Base-by-base conservation (phyloP, 2,329 filamentous ascomycete species). In the Cryphonectria naterciae region DNA sequence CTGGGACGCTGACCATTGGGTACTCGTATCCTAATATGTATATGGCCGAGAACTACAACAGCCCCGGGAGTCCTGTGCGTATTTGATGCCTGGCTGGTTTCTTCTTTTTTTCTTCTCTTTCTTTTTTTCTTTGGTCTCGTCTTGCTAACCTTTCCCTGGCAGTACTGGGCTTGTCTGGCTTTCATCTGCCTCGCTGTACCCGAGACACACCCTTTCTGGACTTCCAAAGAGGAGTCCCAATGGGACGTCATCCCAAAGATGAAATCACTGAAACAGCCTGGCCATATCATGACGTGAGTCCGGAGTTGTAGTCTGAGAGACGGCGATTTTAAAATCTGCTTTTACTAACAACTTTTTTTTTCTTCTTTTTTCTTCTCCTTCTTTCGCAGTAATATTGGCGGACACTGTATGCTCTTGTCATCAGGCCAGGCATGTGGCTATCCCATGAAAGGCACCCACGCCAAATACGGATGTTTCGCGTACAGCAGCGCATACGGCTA, bases 21-120 rank as follows among this genome's bases (percentile, higher is more conserved):
- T 95, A 93, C 78, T 89, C 89, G 0, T 95, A 94, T 77, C 91
- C 92, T 22, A 94, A 94, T 77, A 93, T 92, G 85, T 67, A 92
- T 80, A 88, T 94, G 81, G 91, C 92, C 0, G 92, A 95, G 80
- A 94, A 95, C 78, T 95, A 95, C 81, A 95, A 95, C 80, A 93
- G 91, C 13, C 92, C 93, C 0, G 91, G 91, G 46, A 89, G 86
- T 69, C 86, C 86, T 35, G 85, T 87, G 78, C 80, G 83, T 49
- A 6, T 11, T 49, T 7, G n/a, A n/a, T n/a, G 22, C 4, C 1
- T 49, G 19, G 7, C 17, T 49, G 19, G 7, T n/a, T 11, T 39
- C 37, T 11, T 39, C 8, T 11, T 39, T 10, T 11, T 39, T 37
- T 37, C 35, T 37, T 4, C 2, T 10, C 22, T 4, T 28, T 28